These are phyloP conservation scores for Tetraselmis striata DNA, from an alignment of 139 green algal species.

Conservation along the genomic window DNA sequence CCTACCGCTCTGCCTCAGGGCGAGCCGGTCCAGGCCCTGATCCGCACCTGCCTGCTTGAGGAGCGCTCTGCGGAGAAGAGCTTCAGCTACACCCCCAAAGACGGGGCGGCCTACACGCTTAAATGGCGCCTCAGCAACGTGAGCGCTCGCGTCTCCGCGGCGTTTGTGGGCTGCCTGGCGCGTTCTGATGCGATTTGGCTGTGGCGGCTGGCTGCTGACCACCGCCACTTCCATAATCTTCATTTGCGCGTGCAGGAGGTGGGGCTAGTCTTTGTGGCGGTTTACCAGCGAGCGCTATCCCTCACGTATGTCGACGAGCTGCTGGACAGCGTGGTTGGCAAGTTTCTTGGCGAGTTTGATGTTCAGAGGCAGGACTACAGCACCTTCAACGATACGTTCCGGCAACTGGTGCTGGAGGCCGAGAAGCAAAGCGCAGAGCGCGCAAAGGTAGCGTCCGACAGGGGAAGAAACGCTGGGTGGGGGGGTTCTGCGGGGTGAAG, in stretches of 20 bases:
- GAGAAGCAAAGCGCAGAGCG: constrained; percentile 29
- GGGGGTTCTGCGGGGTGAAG: neutral
- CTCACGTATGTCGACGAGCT: constrained; percentile 87
- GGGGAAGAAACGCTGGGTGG: constrained; percentile 17
- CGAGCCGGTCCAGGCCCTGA: constrained; percentile 73
- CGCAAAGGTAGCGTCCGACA: neutral
- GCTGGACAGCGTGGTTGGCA: constrained; percentile 51
- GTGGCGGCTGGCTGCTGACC: too few species aligned
- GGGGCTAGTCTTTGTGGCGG: constrained; percentile 92
- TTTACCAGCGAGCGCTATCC: constrained; percentile 85
- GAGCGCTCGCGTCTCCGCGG: too few species aligned
- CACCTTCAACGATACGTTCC: constrained; percentile 39
- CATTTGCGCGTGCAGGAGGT: constrained; percentile 65
- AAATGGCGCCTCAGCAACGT: constrained; percentile 97
- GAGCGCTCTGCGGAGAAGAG: constrained; percentile 72
- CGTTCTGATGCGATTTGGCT: too few species aligned
- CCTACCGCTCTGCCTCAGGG: too few species aligned
- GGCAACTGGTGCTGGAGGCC: constrained; percentile 48
- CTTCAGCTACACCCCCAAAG: constrained; percentile 72
- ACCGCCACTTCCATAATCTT: too few species aligned
- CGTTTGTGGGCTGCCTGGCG: too few species aligned
- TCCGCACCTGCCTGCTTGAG: constrained; percentile 83
- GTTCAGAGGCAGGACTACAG: constrained; percentile 14
- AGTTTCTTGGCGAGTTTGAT: constrained; percentile 49
- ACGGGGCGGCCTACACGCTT: constrained; percentile 66